Base-by-base conservation (phyloP, 208 protist species). In the Wallacemonas collosoma region DNA sequence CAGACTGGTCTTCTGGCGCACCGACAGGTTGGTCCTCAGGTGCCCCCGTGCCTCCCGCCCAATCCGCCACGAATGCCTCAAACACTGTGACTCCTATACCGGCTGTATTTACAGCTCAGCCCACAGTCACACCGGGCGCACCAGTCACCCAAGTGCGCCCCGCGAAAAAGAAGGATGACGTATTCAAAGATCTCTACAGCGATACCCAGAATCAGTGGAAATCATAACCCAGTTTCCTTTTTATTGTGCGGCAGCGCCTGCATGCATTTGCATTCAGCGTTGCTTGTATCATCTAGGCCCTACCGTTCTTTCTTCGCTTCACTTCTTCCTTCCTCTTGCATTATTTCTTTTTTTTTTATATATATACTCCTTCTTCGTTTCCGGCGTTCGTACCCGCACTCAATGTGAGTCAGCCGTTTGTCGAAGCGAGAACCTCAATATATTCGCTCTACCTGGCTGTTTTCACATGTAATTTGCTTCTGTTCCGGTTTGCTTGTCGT, bases 111-210 rank as follows among this genome's bases (percentile, higher is more conserved):
- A 35, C 8, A 17, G 41, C 60, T 11, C 60, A 65, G 43, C 41
- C 60, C 8, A 38, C 8, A 7, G 38, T 15, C 8, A 15, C 7
- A 44, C 56, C 17, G 26, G 6, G 7, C 14, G 56, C 15, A 5
- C 60, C 60, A 3, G 60, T 51, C 12, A 65, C 60, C 4, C 38
- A 44, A 65, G 60, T 51, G 3, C 38, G 53, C n/a, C 4, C 54
- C 9, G n/a, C 70, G 7, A 68, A 77, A 64, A 82, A 77, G 11
- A 38, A 67, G 15, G 57, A 48, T 2, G 78, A 89, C 64, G 72
- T 78, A n/a, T 89, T 89, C 64, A 89, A 86, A 50, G 62, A 77
- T n/a, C 47, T 89, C 44, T 89, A 75, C 73, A 72, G 38, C 51
- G 73, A 82, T 39, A 67, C 47, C 17, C 47, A 82, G 67, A 76